Percentiles rank a stretch among this genome's conserved stretches.
These are phyloP conservation scores for Cenchrus purpureus DNA, from an alignment of 176 grass and related monocot genomes.

Conservation along the genomic window DNA sequence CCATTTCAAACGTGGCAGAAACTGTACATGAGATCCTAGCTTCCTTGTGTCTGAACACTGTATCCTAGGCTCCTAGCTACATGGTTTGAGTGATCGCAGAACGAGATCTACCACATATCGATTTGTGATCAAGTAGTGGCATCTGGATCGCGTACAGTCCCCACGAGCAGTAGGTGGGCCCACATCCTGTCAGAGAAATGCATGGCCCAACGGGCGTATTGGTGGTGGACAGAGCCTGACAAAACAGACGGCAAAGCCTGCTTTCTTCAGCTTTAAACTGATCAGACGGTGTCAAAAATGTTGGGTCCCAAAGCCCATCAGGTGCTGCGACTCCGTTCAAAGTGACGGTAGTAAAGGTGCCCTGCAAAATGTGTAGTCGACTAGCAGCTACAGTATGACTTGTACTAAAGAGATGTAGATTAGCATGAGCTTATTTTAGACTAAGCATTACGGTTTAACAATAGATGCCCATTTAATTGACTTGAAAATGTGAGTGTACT, in stretches of 20 bases:
- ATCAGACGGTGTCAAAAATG: background rate
- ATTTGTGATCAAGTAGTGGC: background rate
- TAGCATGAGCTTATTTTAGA: no score
- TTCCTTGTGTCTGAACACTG: background rate
- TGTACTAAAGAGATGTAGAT: no score
- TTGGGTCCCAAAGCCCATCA: conserved; percentile 1
- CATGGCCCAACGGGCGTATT: conserved; percentile 6
- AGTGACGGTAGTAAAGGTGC: conserved; percentile 11
- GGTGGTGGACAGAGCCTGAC: conserved; percentile 43
- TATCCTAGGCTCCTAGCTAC: background rate
- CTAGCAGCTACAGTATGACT: no score
- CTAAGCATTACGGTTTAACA: no score
- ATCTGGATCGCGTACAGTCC: background rate
- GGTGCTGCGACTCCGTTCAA: background rate
- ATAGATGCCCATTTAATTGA: no score
- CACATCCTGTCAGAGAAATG: conserved; percentile 18
- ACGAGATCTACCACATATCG: background rate
- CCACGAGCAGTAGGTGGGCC: background rate
- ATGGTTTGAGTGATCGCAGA: background rate
- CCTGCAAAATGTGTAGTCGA: no score
- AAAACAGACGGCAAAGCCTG: conserved; percentile 38
- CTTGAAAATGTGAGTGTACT: no score
- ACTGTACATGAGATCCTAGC: background rate
- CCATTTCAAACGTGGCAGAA: background rate
- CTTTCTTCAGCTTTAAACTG: conserved; percentile 37